Evolutionary conservation across 768 basidiomycete species (phyloP).

Genomic region (Mycena kentingensis): DNA sequence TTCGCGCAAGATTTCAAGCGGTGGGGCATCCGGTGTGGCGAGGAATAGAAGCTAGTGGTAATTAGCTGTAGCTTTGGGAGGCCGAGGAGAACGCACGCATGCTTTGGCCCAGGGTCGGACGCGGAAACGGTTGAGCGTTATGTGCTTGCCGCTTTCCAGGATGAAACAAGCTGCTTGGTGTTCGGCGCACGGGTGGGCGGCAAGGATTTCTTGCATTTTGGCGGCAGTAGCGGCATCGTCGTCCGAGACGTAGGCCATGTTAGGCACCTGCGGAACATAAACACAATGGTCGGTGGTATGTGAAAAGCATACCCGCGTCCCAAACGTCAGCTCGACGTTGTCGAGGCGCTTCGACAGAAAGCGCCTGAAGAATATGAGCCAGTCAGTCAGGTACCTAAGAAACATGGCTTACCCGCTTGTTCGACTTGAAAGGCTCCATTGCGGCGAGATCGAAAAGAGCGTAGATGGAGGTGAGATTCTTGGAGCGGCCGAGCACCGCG

Average conservation of each 20-base stretch:
- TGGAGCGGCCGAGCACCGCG: not conserved
- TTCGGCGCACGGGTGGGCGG: conserved; percentile 2
- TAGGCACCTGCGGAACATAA: not conserved
- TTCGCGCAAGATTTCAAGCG: not conserved
- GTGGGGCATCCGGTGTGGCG: not conserved
- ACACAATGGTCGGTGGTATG: no score
- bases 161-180: conserved; percentile 6
- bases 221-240: not conserved
- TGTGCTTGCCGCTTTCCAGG: not conserved
- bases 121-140: conserved; percentile 6
- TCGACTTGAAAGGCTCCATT: conserved; percentile 2
- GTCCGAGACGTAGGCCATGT: not conserved
- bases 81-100: not conserved
- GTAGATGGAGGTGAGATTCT: conserved; percentile 1
- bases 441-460: not conserved
- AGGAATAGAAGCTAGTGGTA: not conserved
- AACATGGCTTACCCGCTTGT: not conserved
- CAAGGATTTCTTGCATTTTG: conserved; percentile 1
- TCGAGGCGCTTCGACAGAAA: not conserved
- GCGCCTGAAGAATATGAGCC: not conserved
- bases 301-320: no score
- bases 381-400: not conserved
- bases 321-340: conserved; percentile 1
- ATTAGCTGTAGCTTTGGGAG: not conserved
- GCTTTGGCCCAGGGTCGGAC: not conserved